Evolutionary conservation across 2,329 filamentous ascomycete species (phyloP).

Genomic region (Verticillium dahliae): DNA sequence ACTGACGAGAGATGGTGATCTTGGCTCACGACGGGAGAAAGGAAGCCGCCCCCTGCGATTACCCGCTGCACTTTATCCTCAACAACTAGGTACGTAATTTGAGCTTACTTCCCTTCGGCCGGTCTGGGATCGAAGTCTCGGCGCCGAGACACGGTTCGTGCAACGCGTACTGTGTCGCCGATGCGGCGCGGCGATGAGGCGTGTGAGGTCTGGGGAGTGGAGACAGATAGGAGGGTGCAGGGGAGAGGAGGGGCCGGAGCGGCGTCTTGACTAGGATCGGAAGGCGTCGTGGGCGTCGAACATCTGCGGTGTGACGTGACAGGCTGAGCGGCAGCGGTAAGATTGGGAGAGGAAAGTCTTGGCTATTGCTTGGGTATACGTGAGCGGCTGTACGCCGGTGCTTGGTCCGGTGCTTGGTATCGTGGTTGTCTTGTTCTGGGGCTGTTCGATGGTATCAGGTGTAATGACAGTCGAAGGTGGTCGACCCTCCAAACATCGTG

Average conservation of each 20-base stretch:
- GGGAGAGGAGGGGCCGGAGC: background rate
- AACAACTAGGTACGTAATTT: background rate
- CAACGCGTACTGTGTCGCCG: background rate
- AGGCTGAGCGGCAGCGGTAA: background rate
- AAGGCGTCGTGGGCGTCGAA: background rate
- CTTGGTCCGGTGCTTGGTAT: background rate
- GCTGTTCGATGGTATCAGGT: no score
- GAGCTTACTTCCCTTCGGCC: background rate
- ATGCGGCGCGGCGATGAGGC: background rate
- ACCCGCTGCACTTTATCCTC: background rate
- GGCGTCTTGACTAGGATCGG: background rate
- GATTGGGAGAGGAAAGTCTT: background rate
- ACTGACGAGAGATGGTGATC: background rate
- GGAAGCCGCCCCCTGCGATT: background rate
- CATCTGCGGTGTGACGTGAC: background rate
- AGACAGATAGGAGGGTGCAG: background rate
- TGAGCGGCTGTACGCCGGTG: background rate
- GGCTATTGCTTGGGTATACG: background rate
- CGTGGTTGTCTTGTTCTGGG: background rate
- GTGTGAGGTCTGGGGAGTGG: background rate
- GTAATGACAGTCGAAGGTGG: background rate
- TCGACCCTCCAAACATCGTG: background rate
- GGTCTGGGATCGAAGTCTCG: background rate
- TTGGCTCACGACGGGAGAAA: background rate
- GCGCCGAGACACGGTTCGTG: background rate